Conservation (phyloP, 148 eudicot species). For the Talinum fruticosum region DNA sequence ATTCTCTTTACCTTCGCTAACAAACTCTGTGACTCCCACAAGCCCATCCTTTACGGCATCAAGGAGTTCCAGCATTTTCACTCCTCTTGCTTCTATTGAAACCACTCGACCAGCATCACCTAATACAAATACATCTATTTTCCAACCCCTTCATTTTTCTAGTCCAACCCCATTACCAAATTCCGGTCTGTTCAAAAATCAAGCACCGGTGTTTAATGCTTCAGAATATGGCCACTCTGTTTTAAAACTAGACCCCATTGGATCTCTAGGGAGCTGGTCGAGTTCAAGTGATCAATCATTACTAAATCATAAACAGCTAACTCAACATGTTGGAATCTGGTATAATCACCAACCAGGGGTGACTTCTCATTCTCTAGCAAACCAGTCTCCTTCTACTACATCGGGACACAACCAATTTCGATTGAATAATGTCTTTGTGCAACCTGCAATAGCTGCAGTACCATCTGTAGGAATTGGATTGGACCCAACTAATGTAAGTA, state of each 20-base stretch:
- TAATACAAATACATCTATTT: neutral
- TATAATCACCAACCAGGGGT: neutral
- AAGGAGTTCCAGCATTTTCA: slow-evolving; percentile 12
- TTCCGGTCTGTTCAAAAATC: neutral
- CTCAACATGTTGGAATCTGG: slow-evolving; percentile 4
- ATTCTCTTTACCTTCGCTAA: slow-evolving; percentile 12
- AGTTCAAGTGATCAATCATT: neutral
- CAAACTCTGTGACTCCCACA: slow-evolving; percentile 7
- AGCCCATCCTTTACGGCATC: neutral
- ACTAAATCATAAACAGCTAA: neutral
- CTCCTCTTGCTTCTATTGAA: slow-evolving; percentile 4
- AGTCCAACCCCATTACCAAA: neutral
- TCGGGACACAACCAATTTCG: neutral
- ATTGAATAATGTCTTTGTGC: neutral
- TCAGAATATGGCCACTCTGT: neutral
- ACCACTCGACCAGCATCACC: neutral
- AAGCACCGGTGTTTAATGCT: neutral
- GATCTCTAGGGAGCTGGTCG: neutral
- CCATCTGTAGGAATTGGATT: neutral
- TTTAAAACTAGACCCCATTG: neutral
- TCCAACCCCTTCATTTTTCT: neutral
- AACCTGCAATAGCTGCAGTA: neutral
- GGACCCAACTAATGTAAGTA: slow-evolving; percentile 21
- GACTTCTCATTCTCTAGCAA: neutral
- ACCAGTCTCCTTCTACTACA: neutral